Evolutionary conservation across 1,139 yeast genomes (phyloP).

Genomic region (Debaryomyces subglobosus): DNA sequence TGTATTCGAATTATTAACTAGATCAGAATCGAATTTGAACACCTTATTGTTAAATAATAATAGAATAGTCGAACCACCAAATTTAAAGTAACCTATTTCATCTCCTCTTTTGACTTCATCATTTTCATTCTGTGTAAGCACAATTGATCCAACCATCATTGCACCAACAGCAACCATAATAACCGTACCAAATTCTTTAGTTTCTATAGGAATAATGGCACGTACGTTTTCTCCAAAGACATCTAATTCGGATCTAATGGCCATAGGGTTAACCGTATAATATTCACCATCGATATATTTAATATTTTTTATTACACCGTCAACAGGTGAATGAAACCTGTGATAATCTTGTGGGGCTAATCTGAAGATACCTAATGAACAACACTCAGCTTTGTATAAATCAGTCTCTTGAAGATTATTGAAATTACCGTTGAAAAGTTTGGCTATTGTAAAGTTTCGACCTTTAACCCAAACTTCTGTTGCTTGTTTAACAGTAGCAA

Average conservation of each 20-base stretch:
- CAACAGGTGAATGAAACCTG: conserved; percentile 87
- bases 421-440: conserved; percentile 63
- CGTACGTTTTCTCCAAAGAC: conserved; percentile 93
- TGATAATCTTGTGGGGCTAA: conserved; percentile 98
- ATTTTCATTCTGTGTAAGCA: conserved; percentile 68
- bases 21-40: conserved; percentile 70
- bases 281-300: conserved; percentile 82
- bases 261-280: conserved; percentile 98
- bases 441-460: conserved; percentile 66
- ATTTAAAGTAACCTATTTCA: conserved; percentile 91
- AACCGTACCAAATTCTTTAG: conserved; percentile 74
- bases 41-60: conserved; percentile 46
- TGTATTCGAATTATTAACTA: conserved; percentile 65
- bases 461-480: conserved; percentile 92
- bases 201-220: conserved; percentile 72
- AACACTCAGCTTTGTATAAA: conserved; percentile 39
- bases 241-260: conserved; percentile 82
- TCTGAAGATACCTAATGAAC: conserved; percentile 77
- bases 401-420: conserved; percentile 50
- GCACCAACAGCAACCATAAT: conserved; percentile 89
- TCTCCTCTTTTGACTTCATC: conserved; percentile 66
- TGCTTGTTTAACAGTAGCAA: conserved; percentile 62
- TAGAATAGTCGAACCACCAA: conserved; percentile 91
- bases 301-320: conserved; percentile 70
- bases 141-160: conserved; percentile 96